These are phyloP conservation scores for Tetrastigma voinierianum DNA, from an alignment of 164 flowering plant species.

Conservation along the genomic window DNA sequence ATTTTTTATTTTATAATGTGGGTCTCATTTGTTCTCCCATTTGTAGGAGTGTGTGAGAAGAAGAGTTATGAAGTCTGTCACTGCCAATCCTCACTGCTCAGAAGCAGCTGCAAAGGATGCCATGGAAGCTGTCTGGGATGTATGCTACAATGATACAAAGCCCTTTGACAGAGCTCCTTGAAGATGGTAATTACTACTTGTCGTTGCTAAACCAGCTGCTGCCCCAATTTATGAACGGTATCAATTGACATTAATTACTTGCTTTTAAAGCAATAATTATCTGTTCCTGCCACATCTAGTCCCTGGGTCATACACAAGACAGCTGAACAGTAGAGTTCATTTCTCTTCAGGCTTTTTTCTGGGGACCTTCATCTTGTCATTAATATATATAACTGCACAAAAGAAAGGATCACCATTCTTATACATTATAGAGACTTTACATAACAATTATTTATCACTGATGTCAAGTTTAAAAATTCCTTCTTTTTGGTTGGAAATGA, in stretches of 20 bases:
- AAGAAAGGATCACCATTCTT: not conserved
- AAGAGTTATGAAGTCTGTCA: conserved; percentile 82
- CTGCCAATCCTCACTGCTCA: conserved; percentile 75
- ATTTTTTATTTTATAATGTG: not conserved
- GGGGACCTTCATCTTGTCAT: too few species aligned
- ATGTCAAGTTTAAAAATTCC: too few species aligned
- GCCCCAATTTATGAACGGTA: not conserved
- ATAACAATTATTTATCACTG: not conserved
- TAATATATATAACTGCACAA: not conserved
- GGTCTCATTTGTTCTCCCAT: conserved; percentile 1
- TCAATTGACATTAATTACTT: too few species aligned
- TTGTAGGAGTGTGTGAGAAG: conserved; percentile 83
- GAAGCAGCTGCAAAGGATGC: conserved; percentile 88
- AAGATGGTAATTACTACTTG: conserved; percentile 3
- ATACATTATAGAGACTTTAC: not conserved
- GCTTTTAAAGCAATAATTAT: not conserved
- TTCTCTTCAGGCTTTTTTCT: not conserved
- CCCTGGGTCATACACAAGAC: not conserved
- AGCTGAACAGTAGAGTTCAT: not conserved
- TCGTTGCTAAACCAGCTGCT: not conserved
- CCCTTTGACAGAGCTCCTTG: conserved; percentile 97
- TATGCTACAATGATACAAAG: conserved; percentile 88
- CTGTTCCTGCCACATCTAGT: not conserved
- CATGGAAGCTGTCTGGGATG: conserved; percentile 96
- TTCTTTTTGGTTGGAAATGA: too few species aligned